Percentiles rank a stretch among this genome's conserved stretches.
These are phyloP conservation scores for Comarum palustre DNA, from an alignment of 306 rosid species.

Conservation along the genomic window DNA sequence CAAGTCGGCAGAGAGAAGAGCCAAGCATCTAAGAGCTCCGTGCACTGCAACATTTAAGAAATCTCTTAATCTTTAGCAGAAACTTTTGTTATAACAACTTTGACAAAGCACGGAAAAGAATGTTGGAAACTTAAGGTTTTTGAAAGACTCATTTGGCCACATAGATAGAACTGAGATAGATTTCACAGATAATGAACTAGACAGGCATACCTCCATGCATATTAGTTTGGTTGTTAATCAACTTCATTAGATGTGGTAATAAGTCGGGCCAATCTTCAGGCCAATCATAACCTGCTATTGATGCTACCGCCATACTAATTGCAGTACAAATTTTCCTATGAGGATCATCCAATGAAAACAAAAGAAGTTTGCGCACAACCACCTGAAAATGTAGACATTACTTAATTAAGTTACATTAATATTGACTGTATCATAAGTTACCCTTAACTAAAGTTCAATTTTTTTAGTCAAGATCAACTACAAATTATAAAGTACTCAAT, in stretches of 20 bases:
- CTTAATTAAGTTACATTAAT: slow-evolving; percentile 8
- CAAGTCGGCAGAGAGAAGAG: slow-evolving; percentile 81
- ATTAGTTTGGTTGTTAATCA: slow-evolving; percentile 61
- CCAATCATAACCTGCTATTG: slow-evolving; percentile 87
- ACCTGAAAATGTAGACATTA: slow-evolving; percentile 46
- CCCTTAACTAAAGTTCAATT: background rate
- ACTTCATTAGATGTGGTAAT: slow-evolving; percentile 68
- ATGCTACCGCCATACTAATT: slow-evolving; percentile 89
- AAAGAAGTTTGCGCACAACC: slow-evolving; percentile 59
- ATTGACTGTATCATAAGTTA: background rate
- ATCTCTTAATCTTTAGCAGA: slow-evolving; percentile 22
- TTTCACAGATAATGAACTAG: background rate
- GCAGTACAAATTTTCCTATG: slow-evolving; percentile 91
- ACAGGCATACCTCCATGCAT: slow-evolving; percentile 67
- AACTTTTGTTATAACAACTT: slow-evolving; percentile 18
- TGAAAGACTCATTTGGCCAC: background rate
- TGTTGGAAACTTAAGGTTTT: background rate
- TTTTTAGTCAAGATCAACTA: background rate
- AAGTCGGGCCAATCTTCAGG: slow-evolving; percentile 94
- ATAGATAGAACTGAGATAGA: background rate
- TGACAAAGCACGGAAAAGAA: slow-evolving; percentile 18
- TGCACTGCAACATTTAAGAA: slow-evolving; percentile 49
- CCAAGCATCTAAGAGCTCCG: slow-evolving; percentile 94
- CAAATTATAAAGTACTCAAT: background rate
- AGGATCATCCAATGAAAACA: slow-evolving; percentile 76